A percentile compares a stretch with the other conserved stretches of the same genome.
Evolutionary conservation across 2,329 filamentous ascomycete genomes (phyloP).

Genomic region (Botrytis aclada): DNA sequence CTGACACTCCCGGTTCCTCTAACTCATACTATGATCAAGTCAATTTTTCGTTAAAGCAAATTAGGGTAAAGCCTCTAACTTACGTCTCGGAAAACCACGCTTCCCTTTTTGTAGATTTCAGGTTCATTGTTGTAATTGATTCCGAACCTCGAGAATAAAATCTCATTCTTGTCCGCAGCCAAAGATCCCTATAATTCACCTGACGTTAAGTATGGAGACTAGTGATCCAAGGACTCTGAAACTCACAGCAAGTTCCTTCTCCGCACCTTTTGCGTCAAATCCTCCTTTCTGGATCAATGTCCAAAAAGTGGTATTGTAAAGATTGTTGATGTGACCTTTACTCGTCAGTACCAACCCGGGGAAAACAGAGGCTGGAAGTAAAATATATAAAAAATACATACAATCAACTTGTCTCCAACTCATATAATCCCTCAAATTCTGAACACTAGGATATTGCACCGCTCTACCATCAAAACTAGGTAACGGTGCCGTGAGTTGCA

Average conservation of each 20-base stretch:
- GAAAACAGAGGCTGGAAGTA: conserved; percentile 18
- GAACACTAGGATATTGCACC: conserved; percentile 79
- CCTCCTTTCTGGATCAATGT: conserved; percentile 75
- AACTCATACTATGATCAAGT: conserved; percentile 59
- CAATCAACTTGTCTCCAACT: conserved; percentile 97
- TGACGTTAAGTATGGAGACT: background rate
- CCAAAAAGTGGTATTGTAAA: conserved; percentile 99
- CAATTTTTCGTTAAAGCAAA: conserved; percentile 9
- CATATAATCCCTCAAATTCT: conserved; percentile 89
- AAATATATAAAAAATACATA: conserved; percentile 43
- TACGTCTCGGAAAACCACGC: conserved; percentile 75
- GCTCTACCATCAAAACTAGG: conserved; percentile 92
- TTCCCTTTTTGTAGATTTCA: conserved; percentile 91
- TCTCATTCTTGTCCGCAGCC: conserved; percentile 90
- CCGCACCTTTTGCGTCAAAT: conserved; percentile 73
- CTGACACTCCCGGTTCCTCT: conserved; percentile 51
- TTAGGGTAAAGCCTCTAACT: conserved; percentile 16
- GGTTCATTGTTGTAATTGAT: conserved; percentile 98
- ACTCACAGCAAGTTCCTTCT: conserved; percentile 70
- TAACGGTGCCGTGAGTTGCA: conserved; percentile 66
- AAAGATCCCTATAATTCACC: conserved; percentile 65
- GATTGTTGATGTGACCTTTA: conserved; percentile 90
- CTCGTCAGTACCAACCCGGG: conserved; percentile 15
- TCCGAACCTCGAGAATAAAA: conserved; percentile 80
- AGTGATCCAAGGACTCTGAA: background rate